phyloP scores from a whole-genome alignment of 2,329 filamentous ascomycete genomes.

The Reticulascus tulasneorum region DNA sequence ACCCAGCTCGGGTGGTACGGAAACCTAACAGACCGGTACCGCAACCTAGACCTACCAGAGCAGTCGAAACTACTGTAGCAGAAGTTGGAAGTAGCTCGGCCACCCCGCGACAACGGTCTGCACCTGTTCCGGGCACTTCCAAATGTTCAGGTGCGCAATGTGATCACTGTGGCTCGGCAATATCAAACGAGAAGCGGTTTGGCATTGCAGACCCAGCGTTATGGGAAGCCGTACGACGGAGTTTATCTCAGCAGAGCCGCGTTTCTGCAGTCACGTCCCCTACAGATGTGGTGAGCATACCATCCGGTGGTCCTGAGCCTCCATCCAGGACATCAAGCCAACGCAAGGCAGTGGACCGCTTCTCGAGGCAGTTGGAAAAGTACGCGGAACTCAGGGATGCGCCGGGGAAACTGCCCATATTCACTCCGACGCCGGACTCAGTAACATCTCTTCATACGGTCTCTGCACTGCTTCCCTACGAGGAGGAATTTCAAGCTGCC shows the following conservation, averaged over 20 bases:
- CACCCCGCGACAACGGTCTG: too few relatives aligned
- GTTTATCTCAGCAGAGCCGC: slow-evolving; percentile 14
- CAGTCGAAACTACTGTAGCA: too few relatives aligned
- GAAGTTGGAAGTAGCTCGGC: too few relatives aligned
- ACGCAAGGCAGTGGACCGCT: slow-evolving; percentile 33
- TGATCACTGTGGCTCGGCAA: neutral
- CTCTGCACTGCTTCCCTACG: slow-evolving; percentile 49
- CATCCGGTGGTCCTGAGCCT: slow-evolving; percentile 2
- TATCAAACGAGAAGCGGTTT: slow-evolving; percentile 6
- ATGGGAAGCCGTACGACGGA: slow-evolving; percentile 14
- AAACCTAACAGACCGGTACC: too few relatives aligned
- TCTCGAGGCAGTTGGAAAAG: slow-evolving; percentile 12
- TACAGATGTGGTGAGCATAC: slow-evolving; percentile 1
- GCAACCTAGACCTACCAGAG: too few relatives aligned
- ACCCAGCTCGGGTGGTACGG: too few relatives aligned
- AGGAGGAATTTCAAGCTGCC: slow-evolving; percentile 47
- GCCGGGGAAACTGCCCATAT: slow-evolving; percentile 31
- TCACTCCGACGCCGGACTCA: slow-evolving; percentile 38
- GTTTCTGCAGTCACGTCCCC: slow-evolving; percentile 11
- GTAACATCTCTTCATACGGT: slow-evolving; percentile 46
- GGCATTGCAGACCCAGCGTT: slow-evolving; percentile 13
- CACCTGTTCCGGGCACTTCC: too few relatives aligned
- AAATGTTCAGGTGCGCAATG: too few relatives aligned
- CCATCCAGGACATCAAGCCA: slow-evolving; percentile 40
- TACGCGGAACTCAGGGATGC: slow-evolving; percentile 27